These are phyloP conservation scores for Aphanomyces stellatus DNA, from an alignment of 352 stramenopile species.

Conservation along the genomic window DNA sequence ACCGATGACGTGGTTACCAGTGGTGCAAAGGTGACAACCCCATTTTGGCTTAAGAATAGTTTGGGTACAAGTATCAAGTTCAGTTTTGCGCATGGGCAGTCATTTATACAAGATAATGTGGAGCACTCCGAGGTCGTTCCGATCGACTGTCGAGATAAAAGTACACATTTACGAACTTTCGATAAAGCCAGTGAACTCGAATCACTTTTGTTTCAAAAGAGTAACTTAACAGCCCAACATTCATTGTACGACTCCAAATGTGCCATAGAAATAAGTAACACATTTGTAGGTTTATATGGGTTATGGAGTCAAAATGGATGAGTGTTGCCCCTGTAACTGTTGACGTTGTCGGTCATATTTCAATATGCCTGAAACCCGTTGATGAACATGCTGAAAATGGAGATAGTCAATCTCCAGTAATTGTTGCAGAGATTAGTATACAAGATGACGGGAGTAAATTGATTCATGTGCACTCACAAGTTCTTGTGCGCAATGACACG, in stretches of 20 bases:
- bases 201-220: conserved; percentile 31
- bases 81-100: conserved; percentile 69
- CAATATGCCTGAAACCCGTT: conserved; percentile 53
- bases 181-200: conserved; percentile 53
- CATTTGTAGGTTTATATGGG: conserved; percentile 15
- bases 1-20: conserved; percentile 82
- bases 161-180: conserved; percentile 70
- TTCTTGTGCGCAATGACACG: conserved; percentile 80
- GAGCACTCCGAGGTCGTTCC: conserved; percentile 32
- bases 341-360: conserved; percentile 80
- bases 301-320: conserved; percentile 74
- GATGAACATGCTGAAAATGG: conserved; percentile 32
- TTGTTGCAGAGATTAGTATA: conserved; percentile 82
- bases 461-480: conserved; percentile 80
- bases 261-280: too few species aligned
- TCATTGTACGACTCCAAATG: conserved; percentile 85
- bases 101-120: conserved; percentile 13
- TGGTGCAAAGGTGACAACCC: conserved; percentile 74
- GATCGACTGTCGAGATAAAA: conserved; percentile 47
- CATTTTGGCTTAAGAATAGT: conserved; percentile 87
- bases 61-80: conserved; percentile 77
- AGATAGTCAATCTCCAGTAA: conserved; percentile 51
- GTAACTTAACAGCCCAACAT: conserved; percentile 76
- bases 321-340: conserved; percentile 80
- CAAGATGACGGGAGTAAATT: conserved; percentile 83